Evolutionary conservation across 306 rosid species (phyloP), one percentile per base, ranked within the genome.

Genomic region (Oemleria cerasiformis): DNA sequence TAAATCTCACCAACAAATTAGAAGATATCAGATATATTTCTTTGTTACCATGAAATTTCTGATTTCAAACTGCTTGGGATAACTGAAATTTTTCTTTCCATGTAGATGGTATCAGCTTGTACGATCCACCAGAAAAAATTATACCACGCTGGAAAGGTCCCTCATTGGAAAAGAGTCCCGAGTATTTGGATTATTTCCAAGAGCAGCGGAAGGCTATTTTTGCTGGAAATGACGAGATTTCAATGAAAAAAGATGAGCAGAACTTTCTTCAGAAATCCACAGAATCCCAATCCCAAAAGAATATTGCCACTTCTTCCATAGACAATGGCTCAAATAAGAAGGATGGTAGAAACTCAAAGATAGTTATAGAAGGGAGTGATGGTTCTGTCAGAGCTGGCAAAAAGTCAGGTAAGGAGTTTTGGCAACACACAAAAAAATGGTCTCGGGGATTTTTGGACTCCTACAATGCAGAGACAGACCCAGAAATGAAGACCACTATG

Each of bases 391-490:
- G 81, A 76, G 84, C 73, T 74, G 98, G 98, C 74, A 94, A 85
- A 78, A 89, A 87, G 57, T 79, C 95, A 50, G 96, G 95, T 79
- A 94, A 94, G 87, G 96, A 94, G 76, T 91, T 84, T 87, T 94
- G 97, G 96, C 91, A 94, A 71, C 98, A 91, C 84, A 91, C 98
- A 9, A 91, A 94, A 85, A 94, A 94, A 81, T 94, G 98, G 97
- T 91, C 98, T 30, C 83, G 19, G 63, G 97, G 87, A 19, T 94
- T 94, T 81, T 56, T 94, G 87, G 90, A 94, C 14, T 87, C 87
- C 72, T 91, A 89, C 83, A 94, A 91, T 75, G 88, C 88, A 19
- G 96, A 87, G 83, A 82, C 96, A 51, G 98, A 91, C 62, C 95
- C 95, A 49, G 97, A 91, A 84, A 73, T 85, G 49, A 89, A 91